Base-by-base conservation (phyloP, 2,329 filamentous ascomycete species). In the Hymenoscyphus repandus region DNA sequence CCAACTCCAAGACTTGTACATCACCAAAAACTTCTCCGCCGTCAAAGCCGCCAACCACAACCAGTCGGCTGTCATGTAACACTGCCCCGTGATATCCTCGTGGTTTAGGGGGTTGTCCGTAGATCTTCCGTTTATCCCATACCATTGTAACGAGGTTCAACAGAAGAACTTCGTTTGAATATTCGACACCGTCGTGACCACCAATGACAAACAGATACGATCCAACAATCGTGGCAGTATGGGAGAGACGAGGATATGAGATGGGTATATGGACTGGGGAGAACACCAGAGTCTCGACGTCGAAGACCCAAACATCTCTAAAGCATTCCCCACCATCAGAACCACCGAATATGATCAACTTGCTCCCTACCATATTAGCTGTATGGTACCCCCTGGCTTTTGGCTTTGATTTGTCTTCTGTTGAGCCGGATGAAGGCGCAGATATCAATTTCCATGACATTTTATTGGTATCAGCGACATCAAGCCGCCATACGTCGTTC, bases 241-340 rank as follows among this genome's bases (percentile, higher is more conserved):
- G 83, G 20, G 80, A 84, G 45, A 87, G 73, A 17, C 83, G 78
- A 36, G 81, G 77, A 65, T 76, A 84, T n/a, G 79, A 79, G 33
- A 79, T 64, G 17, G 80, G 75, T 20, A 85, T 82, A 51, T 71
- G 65, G 49, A 85, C 82, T 6, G 71, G 63, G 53, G 76, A 79
- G 80, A 84, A 87, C 20, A 71, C 58, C 51, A 77, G 73, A 36
- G 73, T 75, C 45, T 86, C 82, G 5, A 86, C 78, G 63, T 87
- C 82, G 68, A 85, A 86, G 30, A 87, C 78, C 83, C 83, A 87
- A 37, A 87, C 83, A 62, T 87, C 83, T 64, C 83, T 78, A 68
- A 87, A 87, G 68, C 83, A 87, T 67, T 86, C 82, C 46, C 80
- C 81, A 57, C 83, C 83, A 64, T 87, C 83, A 2, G 80, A 85